Evolutionary conservation across 495 filamentous ascomycete species (phyloP), one percentile per base, ranked within the genome.

Genomic region (Xylaria grammica): DNA sequence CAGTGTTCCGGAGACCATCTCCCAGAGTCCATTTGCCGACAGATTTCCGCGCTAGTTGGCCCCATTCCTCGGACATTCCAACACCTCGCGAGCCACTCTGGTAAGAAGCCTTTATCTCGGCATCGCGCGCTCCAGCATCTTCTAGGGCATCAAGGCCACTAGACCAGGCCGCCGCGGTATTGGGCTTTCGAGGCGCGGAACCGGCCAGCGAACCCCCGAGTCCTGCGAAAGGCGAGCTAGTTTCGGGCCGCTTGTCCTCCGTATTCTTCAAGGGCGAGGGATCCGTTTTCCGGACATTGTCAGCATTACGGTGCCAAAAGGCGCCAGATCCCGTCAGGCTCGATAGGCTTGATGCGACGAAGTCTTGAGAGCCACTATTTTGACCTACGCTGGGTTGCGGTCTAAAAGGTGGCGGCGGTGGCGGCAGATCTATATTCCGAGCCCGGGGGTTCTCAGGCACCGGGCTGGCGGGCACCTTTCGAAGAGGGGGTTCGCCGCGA

Each of bases 61-160:
- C 53, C 62, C 62, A 64, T 44, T 64, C 62, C 42, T 52, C 46
- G 8, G 32, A 61, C 15, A 24, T 20, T 17, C 26, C 59, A 42
- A 10, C 10, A 24, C 7, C 19, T 4, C 13, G 29, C 3, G 19
- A 13, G 26, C 6, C 17, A 0, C 26, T 49, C 19, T 38, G 29
- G 26, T 1, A 3, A 8, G 24, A 0, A 11, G 4, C 5, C 15
- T 58, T 58, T 19, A 30, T 32, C n/a, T 44, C 38, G 24, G 36
- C 38, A 45, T 58, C 54, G 17, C 36, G 36, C 13, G 38, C 22
- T n/a, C 36, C 45, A 5, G 45, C 30, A 4, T n/a, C 30, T 19
- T 60, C 45, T 46, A 40, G 34, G 15, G 34, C 22, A 44, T 45
- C 54, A 58, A 58, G 45, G 17, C 54, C 54, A 30, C 54, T 8